These are phyloP conservation scores for Monilinia fructicola DNA, from an alignment of 2,329 filamentous ascomycete species.

Conservation along the genomic window DNA sequence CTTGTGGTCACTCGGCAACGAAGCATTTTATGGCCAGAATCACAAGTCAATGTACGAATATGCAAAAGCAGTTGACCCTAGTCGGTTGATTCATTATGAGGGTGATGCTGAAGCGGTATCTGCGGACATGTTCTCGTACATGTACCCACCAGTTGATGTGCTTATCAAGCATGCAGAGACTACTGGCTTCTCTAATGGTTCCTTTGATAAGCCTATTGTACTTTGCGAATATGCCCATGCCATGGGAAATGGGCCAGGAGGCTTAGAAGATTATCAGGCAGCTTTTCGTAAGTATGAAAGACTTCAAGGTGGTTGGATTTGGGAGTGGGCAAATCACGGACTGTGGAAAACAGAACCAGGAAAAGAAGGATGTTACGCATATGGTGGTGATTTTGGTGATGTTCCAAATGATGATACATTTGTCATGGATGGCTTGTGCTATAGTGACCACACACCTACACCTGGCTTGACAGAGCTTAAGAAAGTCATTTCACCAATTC, in stretches of 20 bases:
- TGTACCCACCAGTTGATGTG: constrained; percentile 53
- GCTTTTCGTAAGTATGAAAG: constrained; percentile 48
- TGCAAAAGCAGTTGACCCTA: constrained; percentile 50
- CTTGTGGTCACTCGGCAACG: constrained; percentile 73
- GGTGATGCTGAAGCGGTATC: constrained; percentile 51
- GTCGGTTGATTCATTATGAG: constrained; percentile 58
- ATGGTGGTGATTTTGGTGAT: constrained; percentile 63
- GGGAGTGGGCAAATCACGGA: constrained; percentile 66
- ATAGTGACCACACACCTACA: constrained; percentile 54
- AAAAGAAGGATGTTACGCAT: constrained; percentile 52
- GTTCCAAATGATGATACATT: constrained; percentile 60
- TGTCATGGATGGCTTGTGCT: constrained; percentile 60
- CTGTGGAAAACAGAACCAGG: constrained; percentile 47
- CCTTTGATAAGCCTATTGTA: constrained; percentile 54
- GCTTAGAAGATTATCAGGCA: constrained; percentile 65
- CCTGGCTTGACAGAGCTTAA: constrained; percentile 58
- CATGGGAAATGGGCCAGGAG: constrained; percentile 74
- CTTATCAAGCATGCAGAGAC: constrained; percentile 42
- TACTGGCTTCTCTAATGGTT: constrained; percentile 48
- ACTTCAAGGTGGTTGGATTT: constrained; percentile 49
- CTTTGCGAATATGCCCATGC: constrained; percentile 61
- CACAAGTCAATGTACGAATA: constrained; percentile 65
- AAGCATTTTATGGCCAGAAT: constrained; percentile 70
- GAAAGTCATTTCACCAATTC: constrained; percentile 57
- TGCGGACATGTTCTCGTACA: constrained; percentile 56